Conservation (phyloP, 2,329 filamentous ascomycete species). For the Podosphaera leucotricha region DNA sequence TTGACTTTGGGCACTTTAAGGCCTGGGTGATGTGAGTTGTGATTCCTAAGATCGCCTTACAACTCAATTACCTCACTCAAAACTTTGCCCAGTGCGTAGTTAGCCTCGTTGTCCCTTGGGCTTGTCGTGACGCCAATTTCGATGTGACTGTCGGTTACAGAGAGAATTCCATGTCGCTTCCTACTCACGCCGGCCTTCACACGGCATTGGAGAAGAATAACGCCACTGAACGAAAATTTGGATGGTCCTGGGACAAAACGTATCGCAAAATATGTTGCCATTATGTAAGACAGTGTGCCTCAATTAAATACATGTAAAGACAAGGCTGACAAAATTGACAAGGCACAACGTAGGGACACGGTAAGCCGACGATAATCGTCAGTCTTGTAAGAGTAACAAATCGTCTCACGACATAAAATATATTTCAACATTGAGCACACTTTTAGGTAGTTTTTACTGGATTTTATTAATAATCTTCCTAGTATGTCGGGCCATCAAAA, state of each 20-base stretch:
- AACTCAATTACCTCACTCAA: slow-evolving; percentile 29
- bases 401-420: no score
- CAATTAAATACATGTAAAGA: no score
- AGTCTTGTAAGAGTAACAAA: no score
- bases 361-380: no score
- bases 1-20: slow-evolving; percentile 37
- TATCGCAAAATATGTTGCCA: no score
- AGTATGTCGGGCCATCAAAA: slow-evolving; percentile 2
- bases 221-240: slow-evolving; percentile 21
- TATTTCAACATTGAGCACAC: no score
- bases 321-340: background rate
- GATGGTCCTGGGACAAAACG: slow-evolving; percentile 25
- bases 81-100: slow-evolving; percentile 38
- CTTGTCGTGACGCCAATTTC: slow-evolving; percentile 43
- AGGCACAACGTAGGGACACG: no score
- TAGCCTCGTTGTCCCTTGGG: slow-evolving; percentile 43
- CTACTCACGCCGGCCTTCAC: slow-evolving; percentile 43
- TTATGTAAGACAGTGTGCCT: no score
- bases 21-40: slow-evolving; percentile 18
- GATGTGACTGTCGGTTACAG: slow-evolving; percentile 30
- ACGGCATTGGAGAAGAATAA: slow-evolving; percentile 36
- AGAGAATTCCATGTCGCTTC: slow-evolving; percentile 33
- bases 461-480: background rate
- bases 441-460: background rate
- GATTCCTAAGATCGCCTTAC: no score